These are phyloP conservation scores for Ascochyta rabiei DNA, from an alignment of 2,329 filamentous ascomycete species.

Conservation along the genomic window DNA sequence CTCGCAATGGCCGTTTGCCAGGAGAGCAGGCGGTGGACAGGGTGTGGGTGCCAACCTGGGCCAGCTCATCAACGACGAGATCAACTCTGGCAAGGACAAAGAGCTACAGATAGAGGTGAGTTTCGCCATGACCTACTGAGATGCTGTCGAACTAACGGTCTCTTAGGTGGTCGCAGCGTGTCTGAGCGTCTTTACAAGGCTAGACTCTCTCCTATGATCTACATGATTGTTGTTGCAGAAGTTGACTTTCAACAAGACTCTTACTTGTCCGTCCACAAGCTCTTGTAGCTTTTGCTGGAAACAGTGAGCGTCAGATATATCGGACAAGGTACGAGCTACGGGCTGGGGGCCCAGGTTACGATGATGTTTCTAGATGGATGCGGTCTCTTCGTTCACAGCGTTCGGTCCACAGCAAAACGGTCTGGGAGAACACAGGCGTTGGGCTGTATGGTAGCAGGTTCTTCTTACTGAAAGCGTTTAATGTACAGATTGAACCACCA, in stretches of 20 bases:
- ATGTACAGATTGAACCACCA: conserved; percentile 12
- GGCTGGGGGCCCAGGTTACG: background rate
- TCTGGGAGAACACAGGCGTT: conserved; percentile 33
- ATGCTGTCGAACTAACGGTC: background rate
- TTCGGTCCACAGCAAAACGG: conserved; percentile 36
- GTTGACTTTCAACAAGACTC: conserved; percentile 5
- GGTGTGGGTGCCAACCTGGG: conserved; percentile 93
- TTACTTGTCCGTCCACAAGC: background rate
- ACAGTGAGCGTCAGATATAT: background rate
- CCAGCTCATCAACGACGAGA: conserved; percentile 84
- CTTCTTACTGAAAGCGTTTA: conserved; percentile 29
- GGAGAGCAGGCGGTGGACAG: conserved; percentile 74
- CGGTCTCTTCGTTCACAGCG: conserved; percentile 33
- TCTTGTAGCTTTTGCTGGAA: background rate
- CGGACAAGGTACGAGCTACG: background rate
- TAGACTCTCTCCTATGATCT: conserved; percentile 87
- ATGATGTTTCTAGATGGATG: conserved; percentile 10
- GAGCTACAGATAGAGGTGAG: conserved; percentile 93
- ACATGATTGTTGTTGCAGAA: conserved; percentile 15
- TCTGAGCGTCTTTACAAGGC: conserved; percentile 93
- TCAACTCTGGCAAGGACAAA: conserved; percentile 85
- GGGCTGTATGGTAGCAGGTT: conserved; percentile 24
- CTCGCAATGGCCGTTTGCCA: conserved; percentile 95
- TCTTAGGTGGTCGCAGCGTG: conserved; percentile 83
- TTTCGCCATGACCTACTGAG: conserved; percentile 1